A percentile compares a stretch with the other conserved stretches of the same genome.
Evolutionary conservation across 768 basidiomycete species (phyloP).

Genomic region (Mycena crocata): DNA sequence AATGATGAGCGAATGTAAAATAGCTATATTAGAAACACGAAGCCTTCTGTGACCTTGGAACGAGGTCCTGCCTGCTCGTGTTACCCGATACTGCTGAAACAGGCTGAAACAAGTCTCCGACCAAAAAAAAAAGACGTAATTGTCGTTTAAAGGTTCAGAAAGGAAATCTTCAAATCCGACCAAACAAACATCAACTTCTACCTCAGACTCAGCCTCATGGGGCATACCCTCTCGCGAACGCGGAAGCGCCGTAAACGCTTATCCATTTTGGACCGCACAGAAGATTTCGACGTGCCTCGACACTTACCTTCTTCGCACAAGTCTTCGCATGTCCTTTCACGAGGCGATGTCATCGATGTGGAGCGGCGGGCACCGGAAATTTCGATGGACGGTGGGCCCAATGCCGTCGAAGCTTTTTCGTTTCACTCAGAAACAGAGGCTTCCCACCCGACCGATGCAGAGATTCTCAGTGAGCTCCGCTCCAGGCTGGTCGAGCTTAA

Average conservation of each 20-base stretch:
- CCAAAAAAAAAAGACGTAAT: no score
- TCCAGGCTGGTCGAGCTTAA: slow-evolving; percentile 19
- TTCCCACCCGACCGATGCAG: background rate
- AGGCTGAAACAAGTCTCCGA: no score
- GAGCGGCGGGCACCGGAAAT: background rate
- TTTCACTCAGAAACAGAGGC: background rate
- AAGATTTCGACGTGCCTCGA: background rate
- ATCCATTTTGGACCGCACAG: slow-evolving; percentile 49
- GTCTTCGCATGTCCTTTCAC: background rate
- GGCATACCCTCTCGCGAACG: slow-evolving; percentile 11
- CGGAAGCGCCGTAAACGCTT: slow-evolving; percentile 44
- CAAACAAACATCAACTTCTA: background rate
- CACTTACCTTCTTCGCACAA: background rate
- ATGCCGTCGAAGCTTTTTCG: background rate
- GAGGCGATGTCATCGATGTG: background rate
- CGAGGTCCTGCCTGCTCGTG: no score
- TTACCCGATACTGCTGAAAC: no score
- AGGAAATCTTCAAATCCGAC: slow-evolving; percentile 2
- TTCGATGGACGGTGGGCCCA: background rate
- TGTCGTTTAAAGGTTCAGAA: slow-evolving; percentile 18
- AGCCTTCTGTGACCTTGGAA: no score
- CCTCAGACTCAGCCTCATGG: slow-evolving; percentile 14
- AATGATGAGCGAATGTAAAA: no score
- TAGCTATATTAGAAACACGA: no score
- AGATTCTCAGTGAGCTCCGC: slow-evolving; percentile 12